Evolutionary conservation across 2,329 filamentous ascomycete genomes (phyloP), one percentile per base, ranked within the genome.

Genomic region (Fusarium concolor): DNA sequence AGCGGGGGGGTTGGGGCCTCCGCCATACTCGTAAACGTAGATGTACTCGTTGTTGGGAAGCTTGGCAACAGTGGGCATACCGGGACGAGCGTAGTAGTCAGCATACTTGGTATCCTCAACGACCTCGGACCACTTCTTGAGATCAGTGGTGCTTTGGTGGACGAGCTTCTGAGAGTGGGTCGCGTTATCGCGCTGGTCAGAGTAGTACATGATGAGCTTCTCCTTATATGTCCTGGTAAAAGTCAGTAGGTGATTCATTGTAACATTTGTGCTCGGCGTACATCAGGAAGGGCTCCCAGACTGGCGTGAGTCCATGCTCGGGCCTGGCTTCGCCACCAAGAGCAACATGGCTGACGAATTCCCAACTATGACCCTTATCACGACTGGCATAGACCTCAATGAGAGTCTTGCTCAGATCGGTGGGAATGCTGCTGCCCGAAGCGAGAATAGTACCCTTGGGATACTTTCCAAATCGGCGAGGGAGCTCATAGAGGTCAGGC

Each of bases 221-320:
- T 86, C 82, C 56, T 90, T 78, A 75, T 89, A 84, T 43, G 84
- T 80, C 75, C 84, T 83, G 45, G 2, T 6, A 24, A 2, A 3
- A 10, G 11, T 73, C 26, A 65, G 56, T 22, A 12, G 14, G 7
- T 2, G 9, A 3, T 10, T 1, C 4, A n/a, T 12, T 2, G 26
- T 26, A 10, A 26, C 26, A 22, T 1, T 41, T 17, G 10, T 11
- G 4, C 12, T 57, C 1, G 6, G 47, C 76, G 62, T 59, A 78
- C 75, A 87, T 74, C 41, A 92, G 77, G 76, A 90, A 92, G 0
- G 90, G 90, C 76, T 93, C 91, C 90, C 90, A 93, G 20, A 93
- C 87, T 1, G 90, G 89, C 0, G 88, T 90, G 37, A 88, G 76
- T 2, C 88, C 90, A 71, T 92, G 91, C 72, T 87, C 84, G 5